Conservation (phyloP, 192 early-diverging fungal species). For the Podila epigama region DNA sequence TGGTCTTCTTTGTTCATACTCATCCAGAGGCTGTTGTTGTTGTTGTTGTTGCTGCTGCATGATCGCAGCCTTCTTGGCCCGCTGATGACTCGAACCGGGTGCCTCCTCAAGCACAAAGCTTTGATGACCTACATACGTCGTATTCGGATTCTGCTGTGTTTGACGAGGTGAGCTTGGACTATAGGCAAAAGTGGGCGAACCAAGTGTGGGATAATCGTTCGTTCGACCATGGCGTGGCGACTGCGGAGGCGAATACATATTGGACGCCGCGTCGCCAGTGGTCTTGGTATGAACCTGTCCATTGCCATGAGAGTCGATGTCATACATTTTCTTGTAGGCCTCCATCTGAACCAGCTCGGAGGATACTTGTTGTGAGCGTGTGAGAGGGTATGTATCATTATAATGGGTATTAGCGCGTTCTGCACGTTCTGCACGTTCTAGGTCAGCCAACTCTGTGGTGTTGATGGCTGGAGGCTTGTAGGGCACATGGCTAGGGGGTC, state of each 20-base stretch:
- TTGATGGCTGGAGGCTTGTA: slow-evolving; percentile 10
- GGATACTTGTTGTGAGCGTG: background rate
- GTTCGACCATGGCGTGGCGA: background rate
- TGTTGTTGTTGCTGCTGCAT: slow-evolving; percentile 2
- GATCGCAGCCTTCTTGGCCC: background rate
- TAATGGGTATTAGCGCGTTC: background rate
- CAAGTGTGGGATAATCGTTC: no score
- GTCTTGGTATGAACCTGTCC: no score
- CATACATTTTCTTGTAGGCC: slow-evolving; percentile 21
- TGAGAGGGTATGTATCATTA: slow-evolving; percentile 21
- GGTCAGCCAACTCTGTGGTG: background rate
- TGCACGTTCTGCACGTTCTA: no score
- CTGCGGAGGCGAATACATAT: background rate
- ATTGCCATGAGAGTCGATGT: background rate
- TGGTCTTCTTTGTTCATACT: background rate
- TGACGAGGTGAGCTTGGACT: background rate
- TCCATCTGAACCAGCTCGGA: slow-evolving; percentile 11
- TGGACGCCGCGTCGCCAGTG: no score
- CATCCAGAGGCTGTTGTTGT: background rate
- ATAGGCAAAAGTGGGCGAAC: background rate
- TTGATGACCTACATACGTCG: slow-evolving; percentile 2
- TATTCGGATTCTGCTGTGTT: background rate
- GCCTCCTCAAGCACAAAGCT: slow-evolving; percentile 15
- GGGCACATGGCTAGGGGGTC: slow-evolving; percentile 17
- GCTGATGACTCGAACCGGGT: background rate